phyloP scores from a whole-genome alignment of 176 grass and related monocot species.

The Carex myosuroides region DNA sequence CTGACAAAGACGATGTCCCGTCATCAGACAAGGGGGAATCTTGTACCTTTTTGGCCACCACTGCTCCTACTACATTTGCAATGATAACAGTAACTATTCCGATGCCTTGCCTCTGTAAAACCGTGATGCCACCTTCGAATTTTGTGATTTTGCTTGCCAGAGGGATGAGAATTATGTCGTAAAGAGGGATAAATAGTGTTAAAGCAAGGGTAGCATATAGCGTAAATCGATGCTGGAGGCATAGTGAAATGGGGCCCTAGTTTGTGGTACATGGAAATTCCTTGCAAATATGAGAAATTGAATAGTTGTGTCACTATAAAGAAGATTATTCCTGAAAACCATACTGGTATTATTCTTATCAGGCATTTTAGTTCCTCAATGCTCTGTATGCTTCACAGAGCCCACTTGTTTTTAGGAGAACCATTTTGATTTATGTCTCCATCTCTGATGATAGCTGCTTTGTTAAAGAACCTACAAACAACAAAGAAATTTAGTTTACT shows the following conservation, averaged over 20 bases:
- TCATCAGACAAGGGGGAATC: constrained; percentile 54
- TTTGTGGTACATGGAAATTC: constrained; percentile 47
- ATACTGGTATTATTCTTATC: constrained; percentile 63
- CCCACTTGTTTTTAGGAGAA: constrained; percentile 44
- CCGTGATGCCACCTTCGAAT: constrained; percentile 53
- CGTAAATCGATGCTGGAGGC: constrained; percentile 44
- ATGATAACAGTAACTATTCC: constrained; percentile 36
- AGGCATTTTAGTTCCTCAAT: constrained; percentile 83
- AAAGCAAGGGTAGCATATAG: constrained; percentile 42
- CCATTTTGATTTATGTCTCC: constrained; percentile 43
- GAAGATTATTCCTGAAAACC: constrained; percentile 47
- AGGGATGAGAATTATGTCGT: constrained; percentile 55
- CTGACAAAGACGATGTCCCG: constrained; percentile 48
- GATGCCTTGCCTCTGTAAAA: constrained; percentile 79
- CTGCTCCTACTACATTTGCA: constrained; percentile 67
- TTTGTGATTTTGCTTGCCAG: constrained; percentile 38
- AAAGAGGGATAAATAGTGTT: constrained; percentile 51
- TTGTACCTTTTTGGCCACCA: constrained; percentile 52
- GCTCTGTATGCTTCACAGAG: constrained; percentile 61
- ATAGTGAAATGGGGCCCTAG: constrained; percentile 50
- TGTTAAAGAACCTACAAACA: constrained; percentile 57
- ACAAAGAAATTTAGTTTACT: not conserved
- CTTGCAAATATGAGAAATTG: constrained; percentile 55
- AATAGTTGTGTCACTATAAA: constrained; percentile 60
- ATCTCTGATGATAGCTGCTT: constrained; percentile 47